Conservation (phyloP, 805 yeast species). For the Candida xyloterini region DNA sequence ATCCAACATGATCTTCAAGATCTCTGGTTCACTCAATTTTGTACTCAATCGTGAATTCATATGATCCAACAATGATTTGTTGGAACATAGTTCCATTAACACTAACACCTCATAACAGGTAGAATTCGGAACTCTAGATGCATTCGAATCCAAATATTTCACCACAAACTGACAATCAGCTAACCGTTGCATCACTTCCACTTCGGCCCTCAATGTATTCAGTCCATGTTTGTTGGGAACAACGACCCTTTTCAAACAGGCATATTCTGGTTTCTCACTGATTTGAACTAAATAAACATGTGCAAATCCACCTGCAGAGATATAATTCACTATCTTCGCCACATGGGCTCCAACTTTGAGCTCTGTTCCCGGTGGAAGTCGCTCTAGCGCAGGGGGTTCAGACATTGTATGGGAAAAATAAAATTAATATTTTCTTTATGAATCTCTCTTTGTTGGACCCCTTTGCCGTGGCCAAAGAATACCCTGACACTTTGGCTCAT, state of each 20-base stretch:
- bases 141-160: conserved; percentile 71
- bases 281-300: conserved; percentile 68
- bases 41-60: conserved; percentile 85
- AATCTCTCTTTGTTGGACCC: conserved; percentile 86
- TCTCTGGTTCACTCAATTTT: conserved; percentile 72
- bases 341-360: conserved; percentile 50
- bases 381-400: conserved; percentile 18
- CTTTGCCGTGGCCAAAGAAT: conserved; percentile 85
- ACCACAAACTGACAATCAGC: conserved; percentile 58
- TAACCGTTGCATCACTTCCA: conserved; percentile 71
- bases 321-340: conserved; percentile 43
- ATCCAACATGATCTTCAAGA: conserved; percentile 80
- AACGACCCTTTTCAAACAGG: conserved; percentile 70
- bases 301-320: conserved; percentile 69
- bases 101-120: conserved; percentile 77
- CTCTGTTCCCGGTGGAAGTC: conserved; percentile 41
- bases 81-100: conserved; percentile 91
- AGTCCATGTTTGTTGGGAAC: conserved; percentile 71
- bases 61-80: conserved; percentile 79
- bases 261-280: conserved; percentile 42
- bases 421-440: conserved; percentile 38
- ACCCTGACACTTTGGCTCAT: conserved; percentile 78
- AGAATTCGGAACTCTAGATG: conserved; percentile 52
- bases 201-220: conserved; percentile 65
- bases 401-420: conserved; percentile 4